A percentile compares a stretch with the other conserved stretches of the same genome.
These are phyloP conservation scores for Chytriomyces sp. DNA, from an alignment of 192 early-diverging fungal genomes.

Conservation along the genomic window DNA sequence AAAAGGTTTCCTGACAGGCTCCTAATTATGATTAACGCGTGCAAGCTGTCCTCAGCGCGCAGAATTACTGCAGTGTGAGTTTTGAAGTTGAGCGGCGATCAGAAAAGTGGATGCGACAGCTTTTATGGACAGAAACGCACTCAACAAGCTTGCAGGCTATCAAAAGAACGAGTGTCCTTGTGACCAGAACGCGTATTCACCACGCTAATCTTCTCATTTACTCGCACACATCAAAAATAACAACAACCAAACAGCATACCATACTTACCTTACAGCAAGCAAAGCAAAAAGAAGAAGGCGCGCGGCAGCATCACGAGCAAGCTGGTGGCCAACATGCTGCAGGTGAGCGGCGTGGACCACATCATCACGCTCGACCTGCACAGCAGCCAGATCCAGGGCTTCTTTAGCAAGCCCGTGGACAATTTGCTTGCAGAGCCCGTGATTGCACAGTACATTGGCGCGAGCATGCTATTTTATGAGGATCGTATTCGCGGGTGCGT, in stretches of 20 bases:
- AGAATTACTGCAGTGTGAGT: slow-evolving; percentile 95
- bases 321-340: slow-evolving; percentile 92
- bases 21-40: slow-evolving; percentile 96
- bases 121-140: no score
- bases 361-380: slow-evolving; percentile 99
- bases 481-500: slow-evolving; percentile 70
- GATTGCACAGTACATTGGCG: slow-evolving; percentile 83
- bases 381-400: slow-evolving; percentile 92
- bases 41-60: slow-evolving; percentile 85
- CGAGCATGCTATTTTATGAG: slow-evolving; percentile 49
- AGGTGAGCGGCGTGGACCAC: slow-evolving; percentile 93
- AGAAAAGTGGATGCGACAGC: no score
- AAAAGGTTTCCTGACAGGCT: no score
- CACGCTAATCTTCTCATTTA: no score
- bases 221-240: no score
- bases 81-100: no score
- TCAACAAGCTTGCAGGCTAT: no score
- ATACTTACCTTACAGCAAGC: slow-evolving; percentile 97
- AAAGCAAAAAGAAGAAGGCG: slow-evolving; percentile 98
- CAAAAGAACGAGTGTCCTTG: no score
- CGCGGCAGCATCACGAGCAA: slow-evolving; percentile 96
- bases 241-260: no score
- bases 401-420: slow-evolving; percentile 93
- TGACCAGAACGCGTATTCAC: no score
- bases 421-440: slow-evolving; percentile 92